A percentile compares a stretch with the other conserved stretches of the same genome.
These are phyloP conservation scores for Scleroderma citrinum DNA, from an alignment of 768 basidiomycete genomes.

Conservation along the genomic window DNA sequence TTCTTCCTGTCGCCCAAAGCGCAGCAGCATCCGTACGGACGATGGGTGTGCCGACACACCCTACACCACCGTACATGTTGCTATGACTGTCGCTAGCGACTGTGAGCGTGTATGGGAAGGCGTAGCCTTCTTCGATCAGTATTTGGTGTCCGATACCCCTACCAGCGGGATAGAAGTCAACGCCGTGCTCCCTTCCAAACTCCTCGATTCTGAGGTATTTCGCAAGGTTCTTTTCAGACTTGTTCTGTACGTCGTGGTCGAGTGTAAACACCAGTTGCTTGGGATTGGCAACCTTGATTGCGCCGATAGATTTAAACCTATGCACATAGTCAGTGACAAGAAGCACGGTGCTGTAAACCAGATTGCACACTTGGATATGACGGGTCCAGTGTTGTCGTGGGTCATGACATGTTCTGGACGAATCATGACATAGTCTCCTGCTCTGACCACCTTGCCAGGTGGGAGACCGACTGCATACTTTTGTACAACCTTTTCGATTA, in stretches of 20 bases:
- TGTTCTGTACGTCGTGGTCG: conserved; percentile 98
- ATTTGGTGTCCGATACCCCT: conserved; percentile 98
- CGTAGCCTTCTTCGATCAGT: conserved; percentile 97
- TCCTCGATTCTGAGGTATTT: conserved; percentile 92
- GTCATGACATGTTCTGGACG: conserved; percentile 97
- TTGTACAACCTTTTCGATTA: conserved; percentile 97
- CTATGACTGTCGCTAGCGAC: conserved; percentile 96
- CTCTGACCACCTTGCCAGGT: conserved; percentile 70
- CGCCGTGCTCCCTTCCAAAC: conserved; percentile 76
- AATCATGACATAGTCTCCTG: conserved; percentile 99
- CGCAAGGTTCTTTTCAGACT: conserved; percentile 77
- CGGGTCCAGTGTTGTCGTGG: conserved; percentile 97
- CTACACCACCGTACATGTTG: conserved; percentile 99
- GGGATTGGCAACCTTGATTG: conserved; percentile 73
- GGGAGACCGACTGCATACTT: conserved; percentile 92
- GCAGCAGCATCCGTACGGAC: conserved; percentile 94
- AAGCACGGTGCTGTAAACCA: conserved; percentile 4
- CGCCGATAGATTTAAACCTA: conserved; percentile 94
- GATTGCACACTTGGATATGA: conserved; percentile 82
- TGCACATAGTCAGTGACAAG: conserved; percentile 1
- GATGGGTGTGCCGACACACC: conserved; percentile 95
- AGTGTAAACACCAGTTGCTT: conserved; percentile 91
- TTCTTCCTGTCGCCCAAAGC: conserved; percentile 96
- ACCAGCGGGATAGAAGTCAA: conserved; percentile 97
- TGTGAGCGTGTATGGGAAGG: conserved; percentile 91